phyloP scores from a whole-genome alignment of 352 stramenopile genomes.

The Peronospora tabacina region DNA sequence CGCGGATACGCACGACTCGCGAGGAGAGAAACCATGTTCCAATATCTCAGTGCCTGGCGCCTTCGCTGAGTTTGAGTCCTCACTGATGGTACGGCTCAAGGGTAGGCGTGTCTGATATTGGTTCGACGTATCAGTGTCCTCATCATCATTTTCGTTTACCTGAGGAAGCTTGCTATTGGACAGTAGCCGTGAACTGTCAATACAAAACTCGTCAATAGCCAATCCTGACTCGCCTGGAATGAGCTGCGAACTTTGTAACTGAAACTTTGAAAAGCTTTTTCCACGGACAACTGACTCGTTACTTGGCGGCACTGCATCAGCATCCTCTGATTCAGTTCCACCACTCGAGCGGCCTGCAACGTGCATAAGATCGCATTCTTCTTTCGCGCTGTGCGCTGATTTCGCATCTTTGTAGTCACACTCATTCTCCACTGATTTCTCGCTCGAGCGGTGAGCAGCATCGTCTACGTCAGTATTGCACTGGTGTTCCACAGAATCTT shows the following conservation, averaged over 20 bases:
- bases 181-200: conserved; percentile 9
- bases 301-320: conserved; percentile 3
- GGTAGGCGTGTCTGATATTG: conserved; percentile 13
- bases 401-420: background rate
- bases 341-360: conserved; percentile 1
- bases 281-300: conserved; percentile 12
- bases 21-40: conserved; percentile 18
- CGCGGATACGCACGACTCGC: conserved; percentile 20
- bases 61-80: conserved; percentile 13
- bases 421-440: conserved; percentile 4
- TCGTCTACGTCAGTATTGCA: background rate
- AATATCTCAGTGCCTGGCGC: conserved; percentile 20
- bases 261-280: conserved; percentile 12
- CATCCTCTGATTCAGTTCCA: conserved; percentile 14
- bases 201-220: conserved; percentile 25
- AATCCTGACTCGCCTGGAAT: conserved; percentile 16
- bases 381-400: conserved; percentile 7
- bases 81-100: conserved; percentile 14
- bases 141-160: conserved; percentile 14
- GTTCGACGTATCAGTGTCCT: conserved; percentile 11
- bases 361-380: background rate
- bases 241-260: conserved; percentile 20
- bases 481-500: conserved; percentile 3
- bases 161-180: conserved; percentile 14
- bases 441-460: conserved; percentile 1